Conservation (phyloP, 2,329 filamentous ascomycete species). For the Helminthosporium solani region DNA sequence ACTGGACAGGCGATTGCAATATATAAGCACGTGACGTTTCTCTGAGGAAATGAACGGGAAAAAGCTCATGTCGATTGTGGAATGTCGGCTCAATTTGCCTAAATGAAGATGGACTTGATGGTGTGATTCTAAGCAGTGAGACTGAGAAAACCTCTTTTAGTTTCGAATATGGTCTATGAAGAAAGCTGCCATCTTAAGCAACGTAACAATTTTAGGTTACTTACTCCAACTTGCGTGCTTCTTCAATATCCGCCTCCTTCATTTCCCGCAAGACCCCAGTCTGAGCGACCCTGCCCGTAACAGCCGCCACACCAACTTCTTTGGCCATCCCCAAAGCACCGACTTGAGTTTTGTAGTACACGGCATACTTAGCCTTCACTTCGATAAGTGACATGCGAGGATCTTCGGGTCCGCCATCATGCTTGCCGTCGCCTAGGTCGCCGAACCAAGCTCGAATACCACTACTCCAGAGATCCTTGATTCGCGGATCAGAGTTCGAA, state of each 20-base stretch:
- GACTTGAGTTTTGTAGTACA: conserved; percentile 43
- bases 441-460: conserved; percentile 51
- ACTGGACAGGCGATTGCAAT: no score
- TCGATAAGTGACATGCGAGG: conserved; percentile 49
- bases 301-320: conserved; percentile 41
- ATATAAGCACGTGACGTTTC: no score
- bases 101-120: background rate
- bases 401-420: conserved; percentile 49
- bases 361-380: conserved; percentile 43
- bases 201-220: background rate
- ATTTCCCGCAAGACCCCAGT: conserved; percentile 48
- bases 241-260: conserved; percentile 52
- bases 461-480: conserved; percentile 50
- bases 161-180: background rate
- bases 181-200: background rate
- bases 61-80: background rate
- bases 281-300: conserved; percentile 44
- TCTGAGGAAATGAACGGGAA: no score
- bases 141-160: background rate
- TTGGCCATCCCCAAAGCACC: conserved; percentile 41
- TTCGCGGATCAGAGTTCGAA: conserved; percentile 49
- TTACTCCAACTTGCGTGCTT: conserved; percentile 31
- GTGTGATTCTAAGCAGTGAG: background rate
- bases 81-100: background rate
- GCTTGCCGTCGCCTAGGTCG: conserved; percentile 52